These are phyloP conservation scores for Saccharomycopsis capsularis DNA, from an alignment of 805 yeast species.

Conservation along the genomic window DNA sequence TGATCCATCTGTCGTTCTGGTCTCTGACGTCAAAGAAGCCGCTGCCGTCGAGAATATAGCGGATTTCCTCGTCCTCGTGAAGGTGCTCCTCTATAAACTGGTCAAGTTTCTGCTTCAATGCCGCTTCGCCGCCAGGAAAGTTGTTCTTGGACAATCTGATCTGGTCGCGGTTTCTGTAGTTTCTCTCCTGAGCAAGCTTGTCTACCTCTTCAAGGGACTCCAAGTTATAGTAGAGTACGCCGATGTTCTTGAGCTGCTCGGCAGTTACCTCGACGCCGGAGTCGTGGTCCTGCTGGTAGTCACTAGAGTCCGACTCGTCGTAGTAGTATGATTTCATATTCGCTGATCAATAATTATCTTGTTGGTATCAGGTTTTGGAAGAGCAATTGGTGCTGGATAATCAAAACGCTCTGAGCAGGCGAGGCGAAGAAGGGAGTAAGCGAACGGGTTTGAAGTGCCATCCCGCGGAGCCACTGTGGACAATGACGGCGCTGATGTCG, in stretches of 20 bases:
- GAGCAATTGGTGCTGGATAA: no score
- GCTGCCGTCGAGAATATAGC: slow-evolving; percentile 82
- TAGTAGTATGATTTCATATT: slow-evolving; percentile 51
- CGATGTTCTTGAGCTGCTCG: slow-evolving; percentile 48
- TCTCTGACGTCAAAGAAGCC: slow-evolving; percentile 89
- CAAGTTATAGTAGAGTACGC: slow-evolving; percentile 58
- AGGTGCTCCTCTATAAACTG: slow-evolving; percentile 77
- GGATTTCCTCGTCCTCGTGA: slow-evolving; percentile 95
- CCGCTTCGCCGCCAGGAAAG: slow-evolving; percentile 54
- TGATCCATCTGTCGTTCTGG: slow-evolving; percentile 60
- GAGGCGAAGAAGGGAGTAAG: no score
- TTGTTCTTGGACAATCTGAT: slow-evolving; percentile 53
- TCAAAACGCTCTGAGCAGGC: no score
- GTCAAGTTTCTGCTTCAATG: slow-evolving; percentile 56
- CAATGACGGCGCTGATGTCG: no score
- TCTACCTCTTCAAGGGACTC: slow-evolving; percentile 49
- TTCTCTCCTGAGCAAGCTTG: slow-evolving; percentile 56
- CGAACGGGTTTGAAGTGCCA: no score
- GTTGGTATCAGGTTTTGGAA: no score
- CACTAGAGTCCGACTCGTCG: slow-evolving; percentile 50
- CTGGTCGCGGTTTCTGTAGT: slow-evolving; percentile 74
- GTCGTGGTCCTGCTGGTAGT: slow-evolving; percentile 65
- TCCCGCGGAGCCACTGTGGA: no score
- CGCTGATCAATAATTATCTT: no score
- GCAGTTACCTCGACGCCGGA: slow-evolving; percentile 53